Conservation (phyloP, 164 flowering plant genomes). For the Malania oleifera region DNA sequence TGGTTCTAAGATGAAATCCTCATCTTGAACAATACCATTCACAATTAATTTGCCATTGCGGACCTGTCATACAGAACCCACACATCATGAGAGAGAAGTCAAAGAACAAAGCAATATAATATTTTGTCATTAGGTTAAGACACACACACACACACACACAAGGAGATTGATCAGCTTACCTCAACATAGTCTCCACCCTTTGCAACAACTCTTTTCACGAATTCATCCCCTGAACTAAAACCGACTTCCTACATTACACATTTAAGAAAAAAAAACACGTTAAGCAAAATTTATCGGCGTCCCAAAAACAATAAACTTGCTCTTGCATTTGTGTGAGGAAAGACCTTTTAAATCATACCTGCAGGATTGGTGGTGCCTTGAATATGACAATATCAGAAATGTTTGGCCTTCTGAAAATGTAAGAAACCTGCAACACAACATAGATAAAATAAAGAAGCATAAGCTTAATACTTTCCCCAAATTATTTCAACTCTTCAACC, state of each 20-base stretch:
- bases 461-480: too few species aligned
- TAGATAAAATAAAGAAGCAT: neutral
- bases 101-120: too few species aligned
- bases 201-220: slow-evolving; percentile 92
- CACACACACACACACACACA: neutral
- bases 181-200: slow-evolving; percentile 85
- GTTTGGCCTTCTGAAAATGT: slow-evolving; percentile 68
- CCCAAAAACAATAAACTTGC: neutral
- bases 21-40: slow-evolving; percentile 71
- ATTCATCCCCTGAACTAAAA: slow-evolving; percentile 60
- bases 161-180: slow-evolving; percentile 30
- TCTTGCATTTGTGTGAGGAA: neutral
- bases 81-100: too few species aligned
- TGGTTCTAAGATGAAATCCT: slow-evolving; percentile 84
- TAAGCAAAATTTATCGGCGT: neutral
- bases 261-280: neutral
- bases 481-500: too few species aligned
- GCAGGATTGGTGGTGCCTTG: slow-evolving; percentile 74
- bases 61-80: slow-evolving; percentile 36
- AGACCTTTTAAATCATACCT: slow-evolving; percentile 34
- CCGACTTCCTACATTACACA: slow-evolving; percentile 54
- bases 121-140: neutral
- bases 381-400: slow-evolving; percentile 90
- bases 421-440: slow-evolving; percentile 63
- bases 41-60: slow-evolving; percentile 72